phyloP scores from a whole-genome alignment of 345 rosid species.

The Moringa oleifera region DNA sequence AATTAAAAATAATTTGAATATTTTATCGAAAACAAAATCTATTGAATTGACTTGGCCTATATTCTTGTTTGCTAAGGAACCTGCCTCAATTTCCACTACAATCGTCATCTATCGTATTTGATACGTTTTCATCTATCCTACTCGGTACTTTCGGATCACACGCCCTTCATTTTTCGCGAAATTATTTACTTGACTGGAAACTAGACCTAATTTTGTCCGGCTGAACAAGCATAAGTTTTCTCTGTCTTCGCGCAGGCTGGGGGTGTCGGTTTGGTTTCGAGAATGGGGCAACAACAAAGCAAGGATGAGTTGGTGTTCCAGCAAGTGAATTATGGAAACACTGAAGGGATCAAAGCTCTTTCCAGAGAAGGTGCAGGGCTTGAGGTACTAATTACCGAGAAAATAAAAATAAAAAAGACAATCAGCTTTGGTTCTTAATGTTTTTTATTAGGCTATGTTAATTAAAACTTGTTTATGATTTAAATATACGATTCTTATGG shows the following conservation, averaged over 20 bases:
- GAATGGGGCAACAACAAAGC: conserved; percentile 93
- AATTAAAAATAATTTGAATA: no score
- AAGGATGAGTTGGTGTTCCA: conserved; percentile 82
- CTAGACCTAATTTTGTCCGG: not conserved
- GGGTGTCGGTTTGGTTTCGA: not conserved
- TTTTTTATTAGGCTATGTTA: not conserved
- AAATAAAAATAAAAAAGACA: not conserved
- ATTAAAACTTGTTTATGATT: not conserved
- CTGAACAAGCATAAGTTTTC: not conserved
- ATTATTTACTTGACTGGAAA: not conserved
- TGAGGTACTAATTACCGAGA: conserved; percentile 45
- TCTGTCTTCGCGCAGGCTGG: not conserved
- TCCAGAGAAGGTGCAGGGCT: conserved; percentile 77
- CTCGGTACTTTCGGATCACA: not conserved
- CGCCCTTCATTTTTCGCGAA: not conserved
- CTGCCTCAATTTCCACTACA: not conserved
- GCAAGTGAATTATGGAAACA: conserved; percentile 71
- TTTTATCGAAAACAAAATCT: no score
- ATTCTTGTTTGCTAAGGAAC: not conserved
- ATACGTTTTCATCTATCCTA: no score
- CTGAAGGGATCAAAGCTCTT: conserved; percentile 77
- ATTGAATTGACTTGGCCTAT: not conserved
- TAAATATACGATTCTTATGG: not conserved
- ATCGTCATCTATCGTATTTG: no score
- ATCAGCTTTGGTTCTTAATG: not conserved